Evolutionary conservation across 2,329 filamentous ascomycete genomes (phyloP), one percentile per base, ranked within the genome.

Genomic region (Aspergillus unguis): DNA sequence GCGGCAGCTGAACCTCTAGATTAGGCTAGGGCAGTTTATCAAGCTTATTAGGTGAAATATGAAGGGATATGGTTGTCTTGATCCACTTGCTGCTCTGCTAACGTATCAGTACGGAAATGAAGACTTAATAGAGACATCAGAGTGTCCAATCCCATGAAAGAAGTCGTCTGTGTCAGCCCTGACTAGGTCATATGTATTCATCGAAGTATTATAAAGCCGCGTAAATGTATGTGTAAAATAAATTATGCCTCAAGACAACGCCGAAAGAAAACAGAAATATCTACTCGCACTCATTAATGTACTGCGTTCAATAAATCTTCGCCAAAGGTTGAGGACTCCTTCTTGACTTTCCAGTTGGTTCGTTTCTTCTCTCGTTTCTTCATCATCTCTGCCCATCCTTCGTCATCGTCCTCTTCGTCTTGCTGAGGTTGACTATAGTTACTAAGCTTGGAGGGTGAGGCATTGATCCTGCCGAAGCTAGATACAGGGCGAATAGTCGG

Each of bases 311-410:
- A 54, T 27, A 75, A 56, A 55, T 74, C 71, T 8, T 74, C 71
- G 7, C 69, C 68, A 45, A 74, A 62, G 17, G 61, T 61, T 3
- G 66, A 63, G 3, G 62, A 66, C 32, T 63, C 68, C 54, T 71
- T 75, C 56, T 75, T 75, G 53, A 74, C 55, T 47, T 73, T 75
- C 75, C 76, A 77, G 53, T 62, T 69, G 58, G 62, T 75, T 64
- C 75, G 76, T 64, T 77, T 78, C 61, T 75, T 76, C 50, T 78
- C 75, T 48, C 75, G 71, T 55, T 71, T 75, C 63, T 74, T 74
- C 67, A 72, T 73, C 76, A 79, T 76, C 52, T 78, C 73, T n/a
- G 75, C 72, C 76, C 76, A 79, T 5, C 69, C 76, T 62, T 75
- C 70, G 17, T 77, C 76, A 27, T 78, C 76, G 50, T 78, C 70